Evolutionary conservation across 805 yeast genomes (phyloP).

Genomic region (Hanseniaspora thailandica): DNA sequence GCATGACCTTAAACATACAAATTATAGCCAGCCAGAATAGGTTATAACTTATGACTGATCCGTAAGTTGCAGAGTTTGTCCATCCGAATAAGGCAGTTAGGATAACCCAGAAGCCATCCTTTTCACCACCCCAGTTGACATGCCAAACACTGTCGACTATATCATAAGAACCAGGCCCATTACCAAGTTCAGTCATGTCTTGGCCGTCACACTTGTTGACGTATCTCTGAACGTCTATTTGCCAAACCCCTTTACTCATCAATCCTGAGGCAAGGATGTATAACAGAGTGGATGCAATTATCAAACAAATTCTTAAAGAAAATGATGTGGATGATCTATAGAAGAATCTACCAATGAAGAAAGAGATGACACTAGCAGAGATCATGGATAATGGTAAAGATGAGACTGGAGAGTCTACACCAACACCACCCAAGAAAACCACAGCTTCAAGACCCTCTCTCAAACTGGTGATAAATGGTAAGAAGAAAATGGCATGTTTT

Average conservation of each 20-base stretch:
- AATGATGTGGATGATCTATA: conserved; percentile 71
- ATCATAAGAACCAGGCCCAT: conserved; percentile 89
- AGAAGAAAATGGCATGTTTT: conserved; percentile 57
- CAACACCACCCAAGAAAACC: conserved; percentile 82
- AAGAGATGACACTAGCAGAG: conserved; percentile 48
- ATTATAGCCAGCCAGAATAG: conserved; percentile 52
- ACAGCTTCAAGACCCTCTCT: conserved; percentile 90
- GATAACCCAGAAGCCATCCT: conserved; percentile 89
- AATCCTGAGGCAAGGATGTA: conserved; percentile 81
- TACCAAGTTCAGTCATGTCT: conserved; percentile 79
- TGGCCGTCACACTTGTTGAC: conserved; percentile 65
- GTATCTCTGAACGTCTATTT: conserved; percentile 65
- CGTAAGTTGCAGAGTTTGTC: conserved; percentile 89
- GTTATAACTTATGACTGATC: conserved; percentile 65
- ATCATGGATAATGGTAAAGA: conserved; percentile 56
- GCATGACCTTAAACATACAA: conserved; percentile 35
- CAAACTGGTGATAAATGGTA: conserved; percentile 76
- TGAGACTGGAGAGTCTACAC: conserved; percentile 54
- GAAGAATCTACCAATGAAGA: conserved; percentile 50
- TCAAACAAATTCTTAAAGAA: conserved; percentile 62
- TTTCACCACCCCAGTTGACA: conserved; percentile 84
- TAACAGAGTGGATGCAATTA: conserved; percentile 65
- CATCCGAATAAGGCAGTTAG: conserved; percentile 82
- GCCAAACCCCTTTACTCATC: conserved; percentile 82
- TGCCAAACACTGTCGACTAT: conserved; percentile 76